Conservation (phyloP, 2,329 filamentous ascomycete genomes). For the Dendryphion nanum region DNA sequence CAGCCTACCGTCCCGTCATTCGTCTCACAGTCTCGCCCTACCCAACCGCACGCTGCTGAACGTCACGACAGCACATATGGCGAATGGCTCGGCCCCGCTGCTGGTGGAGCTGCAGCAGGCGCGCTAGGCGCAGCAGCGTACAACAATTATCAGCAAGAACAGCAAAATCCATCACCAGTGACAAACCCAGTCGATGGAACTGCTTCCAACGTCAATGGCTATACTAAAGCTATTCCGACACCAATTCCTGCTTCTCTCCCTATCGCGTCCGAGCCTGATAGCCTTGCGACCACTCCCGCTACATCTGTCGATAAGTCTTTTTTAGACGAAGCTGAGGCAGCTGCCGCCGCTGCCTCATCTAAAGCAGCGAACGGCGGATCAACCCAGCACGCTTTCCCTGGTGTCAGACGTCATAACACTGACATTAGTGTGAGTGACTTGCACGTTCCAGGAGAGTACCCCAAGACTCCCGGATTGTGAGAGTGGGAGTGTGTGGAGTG, state of each 20-base stretch:
- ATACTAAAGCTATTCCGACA: not conserved
- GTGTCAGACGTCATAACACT: slow-evolving; percentile 47
- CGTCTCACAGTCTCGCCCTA: not conserved
- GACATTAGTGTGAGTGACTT: slow-evolving; percentile 59
- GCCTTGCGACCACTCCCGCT: slow-evolving; percentile 15
- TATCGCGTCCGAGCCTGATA: slow-evolving; percentile 8
- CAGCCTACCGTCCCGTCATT: not conserved
- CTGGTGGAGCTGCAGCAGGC: slow-evolving; percentile 43
- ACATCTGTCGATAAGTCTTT: slow-evolving; percentile 22
- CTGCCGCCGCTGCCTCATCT: slow-evolving; percentile 19
- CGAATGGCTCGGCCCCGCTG: slow-evolving; percentile 56
- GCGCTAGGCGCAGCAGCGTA: slow-evolving; percentile 39
- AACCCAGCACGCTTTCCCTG: slow-evolving; percentile 45
- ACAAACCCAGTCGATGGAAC: not conserved
- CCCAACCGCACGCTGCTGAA: not conserved
- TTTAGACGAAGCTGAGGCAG: slow-evolving; percentile 32
- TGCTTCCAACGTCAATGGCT: not conserved
- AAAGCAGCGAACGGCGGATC: slow-evolving; percentile 32
- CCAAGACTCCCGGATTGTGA: slow-evolving; percentile 36
- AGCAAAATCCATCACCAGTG: slow-evolving; percentile 5
- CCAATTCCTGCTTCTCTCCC: slow-evolving; percentile 5
- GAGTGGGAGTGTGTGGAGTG: no score
- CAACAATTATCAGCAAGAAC: slow-evolving; percentile 23
- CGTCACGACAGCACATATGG: slow-evolving; percentile 47
- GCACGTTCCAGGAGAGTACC: slow-evolving; percentile 69